Evolutionary conservation across 306 rosid genomes (phyloP), one percentile per base, ranked within the genome.

Genomic region (Rosa rugosa): DNA sequence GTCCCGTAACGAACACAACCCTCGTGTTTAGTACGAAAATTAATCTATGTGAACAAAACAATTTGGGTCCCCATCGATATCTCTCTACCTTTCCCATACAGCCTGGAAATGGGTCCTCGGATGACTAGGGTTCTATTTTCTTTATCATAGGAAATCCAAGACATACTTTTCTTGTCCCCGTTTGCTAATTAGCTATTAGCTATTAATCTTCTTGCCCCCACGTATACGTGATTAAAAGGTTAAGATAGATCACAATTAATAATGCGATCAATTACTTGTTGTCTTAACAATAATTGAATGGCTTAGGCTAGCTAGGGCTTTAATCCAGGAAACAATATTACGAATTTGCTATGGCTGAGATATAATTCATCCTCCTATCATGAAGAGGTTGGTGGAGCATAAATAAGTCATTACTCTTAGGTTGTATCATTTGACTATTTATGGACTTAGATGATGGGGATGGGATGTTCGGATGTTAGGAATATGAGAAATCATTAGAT

Each of bases 101-200:
- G 70, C 70, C 70, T 65, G 70, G 70, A 65, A 65, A 65, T 65
- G 70, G 70, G 70, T 34, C 70, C 70, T 38, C 12, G 2, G n/a
- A 65, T 8, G 70, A 65, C 23, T 17, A 65, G 8, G 44, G 1
- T 36, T 36, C 17, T 6, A 17, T 16, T 2, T 36, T 14, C 23
- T 65, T 34, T 6, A 7, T 65, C 45, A 2, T 18, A 65, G 22
- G 46, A 65, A 65, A 36, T 36, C 45, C 12, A 18, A 65, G 46
- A 65, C 70, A 36, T 2, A 16, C 36, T 34, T 65, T 65, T 11
- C 4, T 27, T 11, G 68, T 65, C 70, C 22, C 46, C 70, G 23
- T 34, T 34, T 64, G 70, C 45, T 17, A 34, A n/a, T 9, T 11
- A 20, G 60, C 25, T 6, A n/a, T 9, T 11, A 20, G 60, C 25